phyloP scores from a whole-genome alignment of 2,329 filamentous ascomycete species.

The Tympanopsis confertula region DNA sequence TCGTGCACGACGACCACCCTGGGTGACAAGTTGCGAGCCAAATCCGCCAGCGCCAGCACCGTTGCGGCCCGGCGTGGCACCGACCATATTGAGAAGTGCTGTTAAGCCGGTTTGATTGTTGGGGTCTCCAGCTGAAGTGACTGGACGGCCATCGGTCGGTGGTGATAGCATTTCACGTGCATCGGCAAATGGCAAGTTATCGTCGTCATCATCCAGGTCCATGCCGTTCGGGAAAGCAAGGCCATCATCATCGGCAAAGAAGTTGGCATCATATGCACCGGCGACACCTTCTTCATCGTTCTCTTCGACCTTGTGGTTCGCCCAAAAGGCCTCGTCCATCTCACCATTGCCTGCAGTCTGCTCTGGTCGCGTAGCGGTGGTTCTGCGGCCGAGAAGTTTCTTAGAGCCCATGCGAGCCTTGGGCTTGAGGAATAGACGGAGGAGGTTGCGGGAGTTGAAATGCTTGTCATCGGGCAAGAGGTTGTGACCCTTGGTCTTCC shows the following conservation, averaged over 20 bases:
- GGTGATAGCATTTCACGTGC: conserved; percentile 33
- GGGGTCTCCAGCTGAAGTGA: conserved; percentile 16
- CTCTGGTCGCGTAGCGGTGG: conserved; percentile 16
- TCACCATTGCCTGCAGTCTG: conserved; percentile 33
- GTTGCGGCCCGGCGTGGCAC: conserved; percentile 5
- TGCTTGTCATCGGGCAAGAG: conserved; percentile 95
- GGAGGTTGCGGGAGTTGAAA: conserved; percentile 84
- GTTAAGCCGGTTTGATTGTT: conserved; percentile 13
- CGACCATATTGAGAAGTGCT: neutral
- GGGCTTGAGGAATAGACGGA: conserved; percentile 87
- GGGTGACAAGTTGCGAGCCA: conserved; percentile 49
- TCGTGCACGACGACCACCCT: conserved; percentile 40
- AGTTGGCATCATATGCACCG: conserved; percentile 57
- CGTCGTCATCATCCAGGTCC: conserved; percentile 28
- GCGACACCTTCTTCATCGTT: neutral
- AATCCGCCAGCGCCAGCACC: conserved; percentile 39
- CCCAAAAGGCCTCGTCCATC: conserved; percentile 59
- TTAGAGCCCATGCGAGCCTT: conserved; percentile 69
- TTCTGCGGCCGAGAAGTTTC: conserved; percentile 33
- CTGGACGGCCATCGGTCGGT: conserved; percentile 16
- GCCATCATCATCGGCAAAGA: conserved; percentile 51
- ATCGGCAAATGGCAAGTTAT: conserved; percentile 32
- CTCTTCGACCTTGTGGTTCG: conserved; percentile 24
- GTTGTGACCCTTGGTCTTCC: conserved; percentile 87
- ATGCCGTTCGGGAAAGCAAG: conserved; percentile 30